Percentiles rank a stretch among this genome's conserved stretches.
phyloP scores from a whole-genome alignment of 2,329 filamentous ascomycete genomes.

The Chalara sp. region DNA sequence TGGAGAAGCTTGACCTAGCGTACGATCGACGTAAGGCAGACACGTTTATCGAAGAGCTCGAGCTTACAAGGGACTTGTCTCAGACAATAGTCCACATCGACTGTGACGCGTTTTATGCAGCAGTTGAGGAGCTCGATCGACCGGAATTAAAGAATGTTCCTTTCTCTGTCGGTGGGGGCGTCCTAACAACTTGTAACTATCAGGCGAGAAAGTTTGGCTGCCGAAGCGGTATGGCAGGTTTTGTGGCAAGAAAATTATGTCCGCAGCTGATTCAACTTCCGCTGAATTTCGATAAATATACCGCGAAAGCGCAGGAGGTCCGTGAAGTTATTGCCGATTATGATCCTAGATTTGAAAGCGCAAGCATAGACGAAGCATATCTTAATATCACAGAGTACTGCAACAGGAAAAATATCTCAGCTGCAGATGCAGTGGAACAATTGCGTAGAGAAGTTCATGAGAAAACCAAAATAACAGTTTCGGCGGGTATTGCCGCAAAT shows the following conservation, averaged over 20 bases:
- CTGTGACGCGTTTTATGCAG: constrained; percentile 96
- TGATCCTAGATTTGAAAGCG: constrained; percentile 84
- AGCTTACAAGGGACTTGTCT: constrained; percentile 70
- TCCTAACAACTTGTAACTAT: constrained; percentile 73
- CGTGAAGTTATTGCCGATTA: constrained; percentile 78
- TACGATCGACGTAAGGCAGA: constrained; percentile 71
- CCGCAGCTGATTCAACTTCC: constrained; percentile 77
- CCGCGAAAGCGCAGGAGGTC: constrained; percentile 81
- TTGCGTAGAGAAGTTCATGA: constrained; percentile 72
- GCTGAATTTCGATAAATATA: constrained; percentile 86
- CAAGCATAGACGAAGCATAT: constrained; percentile 94
- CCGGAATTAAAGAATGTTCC: constrained; percentile 82
- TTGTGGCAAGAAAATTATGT: constrained; percentile 91
- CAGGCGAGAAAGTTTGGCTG: constrained; percentile 84
- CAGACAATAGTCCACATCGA: constrained; percentile 89
- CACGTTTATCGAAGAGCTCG: constrained; percentile 72
- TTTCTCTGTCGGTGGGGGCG: constrained; percentile 76
- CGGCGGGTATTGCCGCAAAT: constrained; percentile 90
- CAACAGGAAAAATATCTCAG: constrained; percentile 54
- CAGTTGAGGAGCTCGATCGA: constrained; percentile 78
- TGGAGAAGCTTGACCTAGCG: constrained; percentile 71
- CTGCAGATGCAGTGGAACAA: constrained; percentile 69
- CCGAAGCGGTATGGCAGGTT: constrained; percentile 90
- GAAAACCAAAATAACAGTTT: constrained; percentile 78
- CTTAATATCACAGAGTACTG: constrained; percentile 92